Base-by-base conservation (phyloP, 805 yeast genomes). In the Pichia eremophila region DNA sequence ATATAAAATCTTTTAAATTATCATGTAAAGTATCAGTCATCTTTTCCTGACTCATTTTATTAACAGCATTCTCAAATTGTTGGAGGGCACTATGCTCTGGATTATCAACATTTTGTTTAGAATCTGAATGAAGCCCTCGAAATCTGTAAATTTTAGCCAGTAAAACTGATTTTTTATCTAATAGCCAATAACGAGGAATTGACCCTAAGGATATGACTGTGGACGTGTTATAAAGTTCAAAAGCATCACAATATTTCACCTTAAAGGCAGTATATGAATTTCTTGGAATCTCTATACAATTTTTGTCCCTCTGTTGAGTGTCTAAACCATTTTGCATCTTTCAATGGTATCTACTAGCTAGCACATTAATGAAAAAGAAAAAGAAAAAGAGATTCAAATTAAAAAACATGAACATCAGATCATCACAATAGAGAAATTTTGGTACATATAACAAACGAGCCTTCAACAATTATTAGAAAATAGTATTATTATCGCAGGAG, bases 251-350 rank as follows among this genome's bases (percentile, higher is more conserved):
- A 59, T 79, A 81, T 15, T 71, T 62, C 27, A 85, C 64, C 39
- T 85, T 67, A 49, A 72, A 78, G 0, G 84, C 82, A 0, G 87
- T 78, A 63, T 77, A 83, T 2, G 87, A 80, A 29, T 65, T 51
- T 37, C 57, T 61, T 5, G 85, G 85, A 18, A 79, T 64, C 35
- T 39, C 22, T n/a, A 36, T 17, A 36, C 4, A 17, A 29, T 29
- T 29, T 2, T 2, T 14, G 3, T 29, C 32, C 6, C 32, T 10
- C 14, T 29, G 10, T 2, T 12, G 14, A 29, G 14, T 29, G 3
- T 29, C 10, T 12, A 5, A 29, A 4, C 32, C 32, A 29, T 29
- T 29, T 22, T 10, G 14, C 32, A 29, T 29, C 14, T 12, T 29
- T 29, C 32, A 29, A 29, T 29, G 32, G 32, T 6, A 22, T 22